A percentile compares a stretch with the other conserved stretches of the same genome.
Evolutionary conservation across 805 yeast species (phyloP).

Genomic region (Saturnispora sanitii): DNA sequence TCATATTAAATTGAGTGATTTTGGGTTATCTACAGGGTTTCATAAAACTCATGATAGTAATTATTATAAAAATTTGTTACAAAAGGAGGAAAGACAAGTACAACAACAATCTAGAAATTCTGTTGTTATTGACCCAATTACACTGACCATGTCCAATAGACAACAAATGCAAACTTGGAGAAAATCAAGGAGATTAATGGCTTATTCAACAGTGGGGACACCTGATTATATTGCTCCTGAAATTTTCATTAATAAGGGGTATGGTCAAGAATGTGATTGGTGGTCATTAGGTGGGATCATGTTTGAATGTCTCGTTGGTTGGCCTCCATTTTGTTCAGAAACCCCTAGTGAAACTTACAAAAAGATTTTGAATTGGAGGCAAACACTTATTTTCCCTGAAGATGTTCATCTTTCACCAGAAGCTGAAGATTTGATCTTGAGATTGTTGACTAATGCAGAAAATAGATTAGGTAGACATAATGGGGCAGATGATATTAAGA

Average conservation of each 20-base stretch:
- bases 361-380: conserved; percentile 86
- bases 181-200: conserved; percentile 84
- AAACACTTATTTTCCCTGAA: conserved; percentile 79
- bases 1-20: conserved; percentile 59
- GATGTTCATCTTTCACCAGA: conserved; percentile 85
- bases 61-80: conserved; percentile 74
- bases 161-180: conserved; percentile 97
- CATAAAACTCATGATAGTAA: conserved; percentile 87
- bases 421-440: conserved; percentile 74
- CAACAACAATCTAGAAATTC: conserved; percentile 42
- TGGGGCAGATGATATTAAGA: conserved; percentile 87
- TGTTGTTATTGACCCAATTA: conserved; percentile 88
- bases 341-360: conserved; percentile 91
- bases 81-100: conserved; percentile 38
- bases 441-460: conserved; percentile 69
- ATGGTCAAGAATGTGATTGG: conserved; percentile 97
- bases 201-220: conserved; percentile 92
- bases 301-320: conserved; percentile 93
- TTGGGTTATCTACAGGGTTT: conserved; percentile 82
- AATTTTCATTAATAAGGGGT: conserved; percentile 84
- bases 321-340: conserved; percentile 96
- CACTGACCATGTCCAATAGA: conserved; percentile 86
- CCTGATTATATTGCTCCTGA: conserved; percentile 97
- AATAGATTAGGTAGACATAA: conserved; percentile 75
- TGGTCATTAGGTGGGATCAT: conserved; percentile 95